Conservation (phyloP, 805 yeast species). For the Candida boidinii region DNA sequence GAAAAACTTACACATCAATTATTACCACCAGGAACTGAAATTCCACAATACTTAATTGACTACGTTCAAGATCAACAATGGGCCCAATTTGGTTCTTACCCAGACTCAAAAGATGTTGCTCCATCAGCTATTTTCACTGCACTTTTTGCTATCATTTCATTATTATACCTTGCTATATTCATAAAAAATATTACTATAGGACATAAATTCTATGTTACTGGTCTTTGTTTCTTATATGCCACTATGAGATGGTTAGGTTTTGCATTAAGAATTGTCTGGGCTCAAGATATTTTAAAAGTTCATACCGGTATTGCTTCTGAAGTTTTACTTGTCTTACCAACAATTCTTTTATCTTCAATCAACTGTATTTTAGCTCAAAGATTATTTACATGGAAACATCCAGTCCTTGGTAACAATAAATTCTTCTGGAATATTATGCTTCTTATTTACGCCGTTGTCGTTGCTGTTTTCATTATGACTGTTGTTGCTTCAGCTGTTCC, state of each 20-base stretch:
- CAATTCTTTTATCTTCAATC: slow-evolving; percentile 48
- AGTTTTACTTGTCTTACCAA: slow-evolving; percentile 48
- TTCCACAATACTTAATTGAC: slow-evolving; percentile 32
- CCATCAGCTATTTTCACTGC: slow-evolving; percentile 54
- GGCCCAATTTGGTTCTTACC: slow-evolving; percentile 59
- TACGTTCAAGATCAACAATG: slow-evolving; percentile 33
- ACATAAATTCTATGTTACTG: slow-evolving; percentile 49
- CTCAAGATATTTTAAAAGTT: slow-evolving; percentile 36
- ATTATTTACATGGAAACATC: slow-evolving; percentile 71
- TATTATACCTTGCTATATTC: slow-evolving; percentile 41
- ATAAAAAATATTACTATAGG: slow-evolving; percentile 40
- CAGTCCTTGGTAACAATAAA: slow-evolving; percentile 50
- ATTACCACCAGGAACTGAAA: slow-evolving; percentile 10
- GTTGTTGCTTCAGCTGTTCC: slow-evolving; percentile 57
- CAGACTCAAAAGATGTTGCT: slow-evolving; percentile 41
- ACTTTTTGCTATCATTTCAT: slow-evolving; percentile 37
- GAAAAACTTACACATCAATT: slow-evolving; percentile 21
- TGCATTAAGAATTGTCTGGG: slow-evolving; percentile 52
- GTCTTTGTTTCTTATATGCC: slow-evolving; percentile 47
- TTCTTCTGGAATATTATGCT: slow-evolving; percentile 45
- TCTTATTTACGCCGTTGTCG: slow-evolving; percentile 41
- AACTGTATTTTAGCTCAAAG: slow-evolving; percentile 65
- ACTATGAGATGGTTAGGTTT: slow-evolving; percentile 49
- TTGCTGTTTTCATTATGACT: slow-evolving; percentile 58
- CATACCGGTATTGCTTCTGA: slow-evolving; percentile 47